Base-by-base conservation (phyloP, 208 protist species). In the Polymyxa betae region DNA sequence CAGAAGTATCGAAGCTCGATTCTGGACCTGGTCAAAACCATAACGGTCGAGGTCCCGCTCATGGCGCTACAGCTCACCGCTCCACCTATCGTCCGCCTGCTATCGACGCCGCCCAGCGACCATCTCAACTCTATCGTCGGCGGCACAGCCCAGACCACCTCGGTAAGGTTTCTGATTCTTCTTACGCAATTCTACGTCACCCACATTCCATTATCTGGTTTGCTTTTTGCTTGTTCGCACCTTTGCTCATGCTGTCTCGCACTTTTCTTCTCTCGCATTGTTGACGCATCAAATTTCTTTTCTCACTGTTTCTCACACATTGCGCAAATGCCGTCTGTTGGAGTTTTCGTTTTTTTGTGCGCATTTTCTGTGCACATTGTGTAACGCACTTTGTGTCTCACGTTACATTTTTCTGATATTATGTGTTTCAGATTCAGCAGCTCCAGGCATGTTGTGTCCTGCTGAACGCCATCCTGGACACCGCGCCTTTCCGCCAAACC, bases 1-100 rank as follows among this genome's bases (percentile, higher is more conserved):
- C 72, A 82, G n/a, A 35, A 43, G 72, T 82, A 82, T 43, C 72
- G 72, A 5, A 82, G 16, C 12, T 5, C 72, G n/a, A 5, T 82
- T 35, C n/a, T 82, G n/a, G 72, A 82, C n/a, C 16, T 82, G n/a
- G 72, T 82, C 5, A 35, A 43, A 43, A n/a, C 35, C 5, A 43
- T 82, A 20, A n/a, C 72, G n/a, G 72, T 35, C 35, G 72, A 82
- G 40, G 72, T n/a, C 5, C n/a, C 72, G n/a, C n/a, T 43, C n/a
- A n/a, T 43, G 5, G 5, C 72, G 12, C n/a, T 82, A 35, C 72
- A 35, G n/a, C 35, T 82, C 5, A n/a, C n/a, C 72, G 72, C 16
- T 5, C 35, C 5, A 20, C 72, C 5, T n/a, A 16, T 35, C 72
- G 35, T 82, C 40, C 5, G 72, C 5, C 72, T 82, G 72, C 72